Conservation (phyloP, 2,329 filamentous ascomycete genomes). For the Aspergillus chevalieri region DNA sequence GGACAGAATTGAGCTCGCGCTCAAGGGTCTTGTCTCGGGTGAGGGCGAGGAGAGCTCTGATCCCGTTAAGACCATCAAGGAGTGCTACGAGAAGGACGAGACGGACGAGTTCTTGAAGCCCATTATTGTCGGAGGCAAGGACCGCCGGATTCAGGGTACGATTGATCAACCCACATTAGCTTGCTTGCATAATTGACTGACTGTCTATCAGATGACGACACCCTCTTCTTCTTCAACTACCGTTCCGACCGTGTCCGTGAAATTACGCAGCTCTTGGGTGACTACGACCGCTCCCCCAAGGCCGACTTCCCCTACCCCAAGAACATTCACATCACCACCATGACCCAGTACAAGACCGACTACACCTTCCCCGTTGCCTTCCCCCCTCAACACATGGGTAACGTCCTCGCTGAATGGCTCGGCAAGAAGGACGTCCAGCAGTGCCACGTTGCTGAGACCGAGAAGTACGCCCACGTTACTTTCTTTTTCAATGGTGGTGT, state of each 20-base stretch:
- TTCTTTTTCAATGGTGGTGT: conserved; percentile 99
- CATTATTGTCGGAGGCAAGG: conserved; percentile 85
- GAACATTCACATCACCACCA: conserved; percentile 80
- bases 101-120: conserved; percentile 98
- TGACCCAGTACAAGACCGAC: conserved; percentile 97
- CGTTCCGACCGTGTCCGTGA: conserved; percentile 95
- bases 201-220: conserved; percentile 65
- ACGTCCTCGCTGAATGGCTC: conserved; percentile 96
- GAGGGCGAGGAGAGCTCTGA: conserved; percentile 83
- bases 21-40: conserved; percentile 78
- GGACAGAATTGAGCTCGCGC: conserved; percentile 84
- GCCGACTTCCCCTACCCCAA: conserved; percentile 93
- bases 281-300: conserved; percentile 81
- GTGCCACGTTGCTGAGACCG: conserved; percentile 95
- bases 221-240: conserved; percentile 99
- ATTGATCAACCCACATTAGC: neutral
- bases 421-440: conserved; percentile 84
- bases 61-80: conserved; percentile 78
- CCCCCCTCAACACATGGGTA: conserved; percentile 89
- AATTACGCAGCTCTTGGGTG: conserved; percentile 88
- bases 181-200: conserved; percentile 9
- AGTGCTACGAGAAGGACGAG: conserved; percentile 79
- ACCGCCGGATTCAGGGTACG: conserved; percentile 73
- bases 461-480: conserved; percentile 98
- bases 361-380: conserved; percentile 91